Conservation (phyloP, 441 rosid genomes). For the Gossypium lobatum region DNA sequence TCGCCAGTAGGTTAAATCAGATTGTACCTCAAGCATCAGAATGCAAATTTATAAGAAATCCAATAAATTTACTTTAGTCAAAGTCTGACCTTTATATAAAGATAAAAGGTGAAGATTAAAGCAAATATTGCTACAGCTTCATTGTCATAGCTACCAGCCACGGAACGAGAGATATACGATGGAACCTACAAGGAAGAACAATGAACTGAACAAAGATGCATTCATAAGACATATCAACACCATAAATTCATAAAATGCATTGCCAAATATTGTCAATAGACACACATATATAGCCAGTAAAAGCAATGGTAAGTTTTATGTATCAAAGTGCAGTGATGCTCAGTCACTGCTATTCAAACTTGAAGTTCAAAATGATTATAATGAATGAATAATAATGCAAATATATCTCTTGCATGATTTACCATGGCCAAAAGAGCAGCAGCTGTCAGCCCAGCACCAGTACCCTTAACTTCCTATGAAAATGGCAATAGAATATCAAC, state of each 20-base stretch:
- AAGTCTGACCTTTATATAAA: conserved; percentile 77
- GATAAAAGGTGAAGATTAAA: conserved; percentile 89
- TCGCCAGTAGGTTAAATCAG: not conserved
- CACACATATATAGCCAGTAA: not conserved
- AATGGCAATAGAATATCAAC: conserved; percentile 20
- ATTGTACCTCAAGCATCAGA: not conserved
- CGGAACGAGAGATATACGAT: conserved; percentile 93
- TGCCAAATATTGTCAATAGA: not conserved
- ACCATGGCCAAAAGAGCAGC: conserved; percentile 98
- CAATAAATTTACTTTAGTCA: conserved; percentile 13
- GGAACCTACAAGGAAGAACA: conserved; percentile 64
- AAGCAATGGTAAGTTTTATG: not conserved
- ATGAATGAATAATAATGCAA: conserved; percentile 11
- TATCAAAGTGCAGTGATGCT: conserved; percentile 9
- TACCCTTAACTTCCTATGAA: conserved; percentile 86
- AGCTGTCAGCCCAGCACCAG: conserved; percentile 96
- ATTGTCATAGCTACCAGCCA: conserved; percentile 99
- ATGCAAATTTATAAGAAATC: conserved; percentile 9
- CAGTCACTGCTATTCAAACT: conserved; percentile 2
- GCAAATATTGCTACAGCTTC: conserved; percentile 99
- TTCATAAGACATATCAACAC: not conserved
- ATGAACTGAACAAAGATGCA: conserved; percentile 2
- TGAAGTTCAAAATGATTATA: conserved; percentile 5
- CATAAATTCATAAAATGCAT: not conserved
- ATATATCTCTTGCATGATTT: conserved; percentile 31